These are phyloP conservation scores for Microglena sp. DNA, from an alignment of 139 green algal species.

Conservation along the genomic window DNA sequence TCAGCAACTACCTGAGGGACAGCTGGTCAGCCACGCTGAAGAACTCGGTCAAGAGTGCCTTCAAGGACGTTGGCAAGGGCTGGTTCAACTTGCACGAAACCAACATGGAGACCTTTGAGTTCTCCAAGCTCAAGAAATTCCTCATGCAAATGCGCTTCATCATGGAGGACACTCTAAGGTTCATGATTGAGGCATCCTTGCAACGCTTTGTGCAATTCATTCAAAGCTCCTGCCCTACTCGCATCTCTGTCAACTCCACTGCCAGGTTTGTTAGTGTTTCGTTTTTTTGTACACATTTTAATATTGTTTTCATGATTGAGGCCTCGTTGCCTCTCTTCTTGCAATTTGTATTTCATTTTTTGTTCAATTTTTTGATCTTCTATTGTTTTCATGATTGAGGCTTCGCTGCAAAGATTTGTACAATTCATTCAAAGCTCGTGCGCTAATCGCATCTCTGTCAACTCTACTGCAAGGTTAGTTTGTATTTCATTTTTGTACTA, in stretches of 20 bases:
- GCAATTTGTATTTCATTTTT: too few species aligned
- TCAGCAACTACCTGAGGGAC: conserved; percentile 13
- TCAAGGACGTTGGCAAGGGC: conserved; percentile 64
- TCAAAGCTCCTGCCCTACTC: neutral
- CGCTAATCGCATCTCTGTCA: neutral
- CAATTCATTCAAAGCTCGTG: conserved; percentile 29
- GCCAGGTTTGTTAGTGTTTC: neutral
- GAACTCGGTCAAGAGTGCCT: conserved; percentile 18
- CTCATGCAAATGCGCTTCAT: conserved; percentile 41
- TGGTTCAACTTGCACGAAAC: conserved; percentile 76
- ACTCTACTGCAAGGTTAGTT: neutral
- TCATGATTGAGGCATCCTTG: conserved; percentile 49
- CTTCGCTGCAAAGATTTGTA: conserved; percentile 39
- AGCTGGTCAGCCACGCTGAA: conserved; percentile 3
- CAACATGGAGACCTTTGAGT: conserved; percentile 65
- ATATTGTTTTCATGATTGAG: too few species aligned
- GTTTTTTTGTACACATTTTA: too few species aligned
- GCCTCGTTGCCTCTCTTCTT: too few species aligned
- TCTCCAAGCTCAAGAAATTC: conserved; percentile 60
- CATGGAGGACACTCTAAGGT: conserved; percentile 73
- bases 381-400: conserved; percentile 53
- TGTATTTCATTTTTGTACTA: too few species aligned
- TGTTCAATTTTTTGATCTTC: too few species aligned
- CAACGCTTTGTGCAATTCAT: conserved; percentile 44
- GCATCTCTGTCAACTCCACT: neutral